Base-by-base conservation (phyloP, 352 stramenopile genomes). In the Phytophthora fragariae region DNA sequence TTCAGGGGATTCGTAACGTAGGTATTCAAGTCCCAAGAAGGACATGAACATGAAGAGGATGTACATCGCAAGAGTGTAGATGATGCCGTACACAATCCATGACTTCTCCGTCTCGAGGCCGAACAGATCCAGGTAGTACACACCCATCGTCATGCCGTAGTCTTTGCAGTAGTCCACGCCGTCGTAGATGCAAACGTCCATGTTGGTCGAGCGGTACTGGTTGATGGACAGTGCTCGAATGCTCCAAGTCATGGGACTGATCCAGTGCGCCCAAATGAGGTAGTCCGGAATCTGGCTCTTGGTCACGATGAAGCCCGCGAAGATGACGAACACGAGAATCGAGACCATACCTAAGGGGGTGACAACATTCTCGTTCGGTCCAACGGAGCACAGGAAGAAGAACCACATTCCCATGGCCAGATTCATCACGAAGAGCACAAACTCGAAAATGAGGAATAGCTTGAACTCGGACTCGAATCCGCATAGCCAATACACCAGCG, bases 401-500 rank as follows among this genome's bases (percentile, higher is more conserved):
- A 92, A 85, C 39, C 76, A 86, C 56, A 78, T 70, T 8, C 68
- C 74, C 55, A 90, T 88, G 44, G 76, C 71, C 56, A 90, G 58
- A 33, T 89, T 83, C 49, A 70, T 75, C 57, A 89, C 21, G 54
- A 91, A 75, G 1, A 89, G 69, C 21, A 81, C 68, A 27, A 81
- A 15, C 19, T 82, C 19, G 64, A 89, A 92, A 21, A 76, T 68
- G 9, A 84, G 6, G 62, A 86, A 92, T 0, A 58, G 47, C 19
- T 41, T 57, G 3, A 65, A 63, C 19, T 78, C 35, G 0, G 70
- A 14, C 19, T 73, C 73, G 49, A 95, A 85, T 17, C 91, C 91
- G 57, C 91, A 82, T 66, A 95, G 85, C 79, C 85, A 97, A 68
- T 97, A 97, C 3, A 96, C 52, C 35, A 97, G 67, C 15, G 79